phyloP scores from a whole-genome alignment of 202 grass and related monocot genomes.

The Panicum hallii region DNA sequence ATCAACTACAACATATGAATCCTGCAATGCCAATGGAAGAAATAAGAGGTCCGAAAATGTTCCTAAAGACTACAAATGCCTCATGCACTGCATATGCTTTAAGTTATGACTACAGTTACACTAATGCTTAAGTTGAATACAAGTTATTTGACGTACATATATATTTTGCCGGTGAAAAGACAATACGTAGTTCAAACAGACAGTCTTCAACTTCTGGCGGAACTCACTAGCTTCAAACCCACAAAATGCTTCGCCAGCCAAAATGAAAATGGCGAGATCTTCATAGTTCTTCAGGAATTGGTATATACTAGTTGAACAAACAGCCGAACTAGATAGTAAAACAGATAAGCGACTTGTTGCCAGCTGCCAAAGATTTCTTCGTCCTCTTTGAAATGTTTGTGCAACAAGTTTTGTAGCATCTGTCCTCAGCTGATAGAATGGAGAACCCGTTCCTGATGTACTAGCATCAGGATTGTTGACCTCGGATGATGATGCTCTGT shows the following conservation, averaged over 20 bases:
- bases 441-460: conserved; percentile 65
- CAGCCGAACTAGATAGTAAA: conserved; percentile 79
- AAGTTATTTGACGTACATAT: conserved; percentile 71
- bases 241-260: conserved; percentile 97
- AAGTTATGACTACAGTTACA: conserved; percentile 21
- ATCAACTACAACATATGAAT: conserved; percentile 29
- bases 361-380: conserved; percentile 98
- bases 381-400: conserved; percentile 86
- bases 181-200: conserved; percentile 84
- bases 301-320: conserved; percentile 94
- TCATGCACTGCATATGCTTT: conserved; percentile 10
- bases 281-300: conserved; percentile 99
- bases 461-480: conserved; percentile 52
- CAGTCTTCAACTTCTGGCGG: conserved; percentile 86
- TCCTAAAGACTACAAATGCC: conserved; percentile 21
- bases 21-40: conserved; percentile 6
- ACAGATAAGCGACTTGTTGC: conserved; percentile 95
- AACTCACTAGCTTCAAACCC: conserved; percentile 93
- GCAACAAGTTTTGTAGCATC: conserved; percentile 83
- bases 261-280: conserved; percentile 94
- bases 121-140: conserved; percentile 38
- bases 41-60: conserved; percentile 6
- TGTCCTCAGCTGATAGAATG: conserved; percentile 89
- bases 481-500: conserved; percentile 49
- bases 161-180: conserved; percentile 97